Evolutionary conservation across 2,329 filamentous ascomycete genomes (phyloP), one percentile per base, ranked within the genome.

Genomic region (Nemania serpens): DNA sequence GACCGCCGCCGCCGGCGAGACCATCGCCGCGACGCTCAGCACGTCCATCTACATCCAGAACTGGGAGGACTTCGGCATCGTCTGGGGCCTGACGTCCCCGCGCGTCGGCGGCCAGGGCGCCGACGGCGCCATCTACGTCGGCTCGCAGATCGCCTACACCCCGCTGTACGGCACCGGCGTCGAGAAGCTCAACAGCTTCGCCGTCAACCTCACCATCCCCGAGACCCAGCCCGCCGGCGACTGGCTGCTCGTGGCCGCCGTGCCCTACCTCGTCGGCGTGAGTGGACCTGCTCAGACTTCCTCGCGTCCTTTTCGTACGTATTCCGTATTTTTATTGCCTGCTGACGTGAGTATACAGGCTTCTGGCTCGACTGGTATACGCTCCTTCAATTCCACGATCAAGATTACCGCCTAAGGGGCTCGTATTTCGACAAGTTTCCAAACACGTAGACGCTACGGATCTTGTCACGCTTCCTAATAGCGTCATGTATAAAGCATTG

Each of bases 41-140:
- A 72, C 71, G 15, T 54, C 69, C 18, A 70, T 69, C 64, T 75
- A 74, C 69, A 60, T 71, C 42, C 71, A 75, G 69, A 75, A 75
- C 70, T 74, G 65, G 66, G 66, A 71, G 55, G 73, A 75, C 66
- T 75, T 69, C 62, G 60, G 68, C 48, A 70, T 75, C 58, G 55
- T 71, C 41, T 75, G 71, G 71, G 73, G 70, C 2, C 29, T 75
- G 15, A 34, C 62, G 2, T 50, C 65, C 11, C 50, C 55, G 9
- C n/a, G n/a, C 18, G 49, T 29, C 22, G 53, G 52, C 17, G 29
- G 42, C 54, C 20, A 55, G 33, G 52, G 58, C 63, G 57, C 63
- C 62, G 61, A 64, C 57, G 66, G 65, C 39, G 25, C 42, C 7
- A 60, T 67, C 29, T 72, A 69, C 62, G 49, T 75, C 61, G 73